Base-by-base conservation (phyloP, 805 yeast genomes). In the Metschnikowia dekortorum region DNA sequence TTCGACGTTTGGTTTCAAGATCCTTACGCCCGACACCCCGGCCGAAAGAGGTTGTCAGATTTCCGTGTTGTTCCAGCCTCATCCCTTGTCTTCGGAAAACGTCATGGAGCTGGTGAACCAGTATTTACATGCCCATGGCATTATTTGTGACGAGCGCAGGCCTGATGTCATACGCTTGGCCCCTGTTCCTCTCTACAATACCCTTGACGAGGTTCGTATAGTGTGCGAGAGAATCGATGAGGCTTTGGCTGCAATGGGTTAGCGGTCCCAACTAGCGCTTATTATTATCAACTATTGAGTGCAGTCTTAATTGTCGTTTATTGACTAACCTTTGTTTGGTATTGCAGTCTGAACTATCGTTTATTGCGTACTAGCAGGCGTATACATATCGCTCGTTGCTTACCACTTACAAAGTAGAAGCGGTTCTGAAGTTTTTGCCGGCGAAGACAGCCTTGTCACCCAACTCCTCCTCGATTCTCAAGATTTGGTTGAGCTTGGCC, bases 361-460 rank as follows among this genome's bases (percentile, higher is more conserved):
- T 22, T 22, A 22, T 22, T 22, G 22, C 22, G 22, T 22, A 22
- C 22, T 22, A 22, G 22, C 22, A 22, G 22, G 22, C 22, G 22
- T 22, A 22, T 22, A 32, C 22, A 30, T 42, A 18, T 9, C 39
- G 32, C 26, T 13, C 11, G 26, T 34, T 43, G 32, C 28, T 30
- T 33, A 11, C 26, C 37, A 51, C 64, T 69, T 72, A 72, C 64
- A 72, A 69, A 59, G 73, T 65, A 51, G 66, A 58, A 58, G 76
- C 64, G 50, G 52, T 61, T 81, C 86, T 94, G 92, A 92, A 91
- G 75, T 87, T 76, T 68, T 79, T 81, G 74, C 98, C 97, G 60
- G 98, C 97, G 81, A 82, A 92, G 74, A 91, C 69, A 61, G 97
- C 97, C 83, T 90, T 89, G 86, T 83, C 91, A 71, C 97, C 98